These are phyloP conservation scores for Taiozyma onychis DNA, from an alignment of 1,139 yeast species.

Conservation along the genomic window DNA sequence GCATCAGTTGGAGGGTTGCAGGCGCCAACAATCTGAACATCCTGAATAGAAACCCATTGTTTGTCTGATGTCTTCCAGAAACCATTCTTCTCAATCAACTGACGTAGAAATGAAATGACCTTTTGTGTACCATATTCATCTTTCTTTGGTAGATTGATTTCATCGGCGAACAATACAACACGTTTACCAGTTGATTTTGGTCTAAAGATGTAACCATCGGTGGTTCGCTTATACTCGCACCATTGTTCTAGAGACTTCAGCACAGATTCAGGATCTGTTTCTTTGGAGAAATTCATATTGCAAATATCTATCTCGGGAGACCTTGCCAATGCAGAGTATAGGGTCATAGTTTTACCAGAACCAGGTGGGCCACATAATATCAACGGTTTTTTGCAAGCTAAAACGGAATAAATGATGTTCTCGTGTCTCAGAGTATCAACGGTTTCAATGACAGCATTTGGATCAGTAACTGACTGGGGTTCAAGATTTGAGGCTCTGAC, in stretches of 20 bases:
- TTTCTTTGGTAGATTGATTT: slow-evolving; percentile 71
- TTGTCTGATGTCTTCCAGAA: slow-evolving; percentile 64
- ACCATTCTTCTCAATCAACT: slow-evolving; percentile 67
- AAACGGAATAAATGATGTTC: slow-evolving; percentile 47
- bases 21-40: slow-evolving; percentile 86
- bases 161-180: slow-evolving; percentile 89
- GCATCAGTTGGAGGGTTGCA: slow-evolving; percentile 86
- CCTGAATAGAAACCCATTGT: slow-evolving; percentile 62
- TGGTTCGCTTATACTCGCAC: slow-evolving; percentile 54
- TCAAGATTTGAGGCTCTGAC: slow-evolving; percentile 50
- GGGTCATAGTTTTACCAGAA: slow-evolving; percentile 92
- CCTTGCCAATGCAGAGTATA: slow-evolving; percentile 61
- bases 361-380: slow-evolving; percentile 97
- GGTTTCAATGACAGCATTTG: slow-evolving; percentile 73
- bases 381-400: slow-evolving; percentile 55
- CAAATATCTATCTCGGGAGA: slow-evolving; percentile 55
- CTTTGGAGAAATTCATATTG: slow-evolving; percentile 79
- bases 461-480: slow-evolving; percentile 54
- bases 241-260: slow-evolving; percentile 66
- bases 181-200: slow-evolving; percentile 66
- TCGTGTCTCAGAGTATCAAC: slow-evolving; percentile 73
- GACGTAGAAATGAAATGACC: slow-evolving; percentile 72
- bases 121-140: slow-evolving; percentile 77
- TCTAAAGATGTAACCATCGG: slow-evolving; percentile 45
- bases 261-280: slow-evolving; percentile 61